These are phyloP conservation scores for Mycena kentingensis DNA, from an alignment of 768 basidiomycete genomes.

Conservation along the genomic window DNA sequence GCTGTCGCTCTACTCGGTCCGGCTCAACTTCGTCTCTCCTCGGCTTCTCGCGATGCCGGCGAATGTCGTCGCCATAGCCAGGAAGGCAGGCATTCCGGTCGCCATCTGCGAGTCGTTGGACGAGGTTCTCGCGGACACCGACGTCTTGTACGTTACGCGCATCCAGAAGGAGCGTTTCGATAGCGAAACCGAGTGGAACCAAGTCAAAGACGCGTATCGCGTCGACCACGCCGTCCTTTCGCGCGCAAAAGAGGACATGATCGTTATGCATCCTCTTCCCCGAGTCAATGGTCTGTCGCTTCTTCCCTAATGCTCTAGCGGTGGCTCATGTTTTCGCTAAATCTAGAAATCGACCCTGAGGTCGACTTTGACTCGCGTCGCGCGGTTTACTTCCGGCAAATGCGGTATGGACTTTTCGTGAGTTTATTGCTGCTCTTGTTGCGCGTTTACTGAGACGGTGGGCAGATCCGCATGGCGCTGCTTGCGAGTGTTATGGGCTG, in stretches of 20 bases:
- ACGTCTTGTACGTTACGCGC: conserved; percentile 95
- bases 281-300: conserved; percentile 75
- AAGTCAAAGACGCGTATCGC: conserved; percentile 89
- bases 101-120: conserved; percentile 86
- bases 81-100: conserved; percentile 79
- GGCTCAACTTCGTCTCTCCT: conserved; percentile 94
- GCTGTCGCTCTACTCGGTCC: conserved; percentile 88
- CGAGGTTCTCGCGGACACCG: conserved; percentile 88
- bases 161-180: conserved; percentile 94
- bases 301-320: neutral
- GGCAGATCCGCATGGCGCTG: conserved; percentile 76
- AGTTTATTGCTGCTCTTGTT: conserved; percentile 41
- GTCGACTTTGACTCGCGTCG: conserved; percentile 95
- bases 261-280: conserved; percentile 99
- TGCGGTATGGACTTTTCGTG: conserved; percentile 97
- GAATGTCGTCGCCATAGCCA: conserved; percentile 77
- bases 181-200: conserved; percentile 79
- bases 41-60: conserved; percentile 86
- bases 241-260: conserved; percentile 94
- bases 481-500: conserved; percentile 60
- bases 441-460: neutral
- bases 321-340: conserved; percentile 9
- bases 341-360: conserved; percentile 95
- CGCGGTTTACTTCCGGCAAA: conserved; percentile 97
- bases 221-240: conserved; percentile 94